phyloP scores from a whole-genome alignment of 2,329 filamentous ascomycete species.

The Botrytis squamosa region DNA sequence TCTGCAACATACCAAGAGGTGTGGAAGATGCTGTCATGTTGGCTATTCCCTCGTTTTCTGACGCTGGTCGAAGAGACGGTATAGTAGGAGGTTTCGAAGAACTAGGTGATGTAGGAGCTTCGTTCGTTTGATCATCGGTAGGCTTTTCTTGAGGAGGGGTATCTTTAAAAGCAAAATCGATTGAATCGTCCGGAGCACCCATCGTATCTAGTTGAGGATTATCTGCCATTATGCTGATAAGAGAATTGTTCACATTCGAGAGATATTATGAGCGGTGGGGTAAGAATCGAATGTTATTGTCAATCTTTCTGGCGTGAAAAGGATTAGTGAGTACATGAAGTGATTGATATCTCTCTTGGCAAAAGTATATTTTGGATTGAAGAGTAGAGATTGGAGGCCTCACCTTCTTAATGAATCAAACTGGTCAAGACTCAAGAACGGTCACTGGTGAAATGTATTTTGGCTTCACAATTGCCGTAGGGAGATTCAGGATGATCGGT shows the following conservation, averaged over 20 bases:
- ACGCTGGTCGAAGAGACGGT: constrained; percentile 58
- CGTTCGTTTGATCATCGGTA: constrained; percentile 24
- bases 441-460: background rate
- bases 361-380: background rate
- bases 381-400: background rate
- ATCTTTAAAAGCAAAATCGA: constrained; percentile 28
- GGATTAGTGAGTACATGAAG: background rate
- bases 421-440: background rate
- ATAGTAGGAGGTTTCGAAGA: constrained; percentile 48
- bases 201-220: constrained; percentile 3
- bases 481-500: background rate
- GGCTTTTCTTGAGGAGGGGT: constrained; percentile 15
- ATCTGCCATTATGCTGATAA: constrained; percentile 10
- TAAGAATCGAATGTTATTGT: constrained; percentile 27
- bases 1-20: constrained; percentile 73
- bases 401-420: background rate
- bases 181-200: constrained; percentile 28
- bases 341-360: background rate
- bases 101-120: constrained; percentile 24
- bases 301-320: constrained; percentile 1
- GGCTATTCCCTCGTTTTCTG: constrained; percentile 53
- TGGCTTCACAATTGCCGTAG: background rate
- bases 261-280: constrained; percentile 24
- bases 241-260: constrained; percentile 3
- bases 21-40: constrained; percentile 82